Conservation (phyloP, 371 early-diverging fungal genomes). For the Rhizomucor miehei region DNA sequence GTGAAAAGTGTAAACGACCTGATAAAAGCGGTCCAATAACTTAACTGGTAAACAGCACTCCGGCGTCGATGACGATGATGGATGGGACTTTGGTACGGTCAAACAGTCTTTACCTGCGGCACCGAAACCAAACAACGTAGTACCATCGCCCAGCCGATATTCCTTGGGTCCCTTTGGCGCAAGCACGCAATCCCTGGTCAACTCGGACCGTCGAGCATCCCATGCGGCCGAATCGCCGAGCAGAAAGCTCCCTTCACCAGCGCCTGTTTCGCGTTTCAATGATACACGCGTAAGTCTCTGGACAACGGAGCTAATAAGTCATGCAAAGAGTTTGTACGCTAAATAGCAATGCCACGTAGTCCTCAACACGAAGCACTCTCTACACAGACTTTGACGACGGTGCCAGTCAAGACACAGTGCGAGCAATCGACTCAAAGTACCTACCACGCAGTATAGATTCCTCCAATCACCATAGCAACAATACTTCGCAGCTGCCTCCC, state of each 20-base stretch:
- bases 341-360: background rate
- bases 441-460: conserved; percentile 6
- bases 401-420: conserved; percentile 34
- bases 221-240: background rate
- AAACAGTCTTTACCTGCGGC: conserved; percentile 30
- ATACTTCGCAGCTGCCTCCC: conserved; percentile 14
- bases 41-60: background rate
- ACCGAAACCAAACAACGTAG: conserved; percentile 21
- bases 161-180: conserved; percentile 16
- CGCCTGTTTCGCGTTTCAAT: conserved; percentile 15
- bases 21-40: background rate
- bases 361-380: background rate
- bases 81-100: conserved; percentile 46
- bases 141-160: conserved; percentile 26
- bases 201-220: background rate
- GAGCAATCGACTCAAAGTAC: conserved; percentile 23
- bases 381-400: conserved; percentile 18
- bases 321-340: too few relatives aligned
- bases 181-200: conserved; percentile 12
- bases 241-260: conserved; percentile 1
- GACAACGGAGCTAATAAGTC: background rate
- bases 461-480: conserved; percentile 15
- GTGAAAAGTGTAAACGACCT: conserved; percentile 2
- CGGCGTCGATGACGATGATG: conserved; percentile 17
- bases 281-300: conserved; percentile 21